Evolutionary conservation across 1,139 yeast species (phyloP).

Genomic region (Sporopachydermia cereana): DNA sequence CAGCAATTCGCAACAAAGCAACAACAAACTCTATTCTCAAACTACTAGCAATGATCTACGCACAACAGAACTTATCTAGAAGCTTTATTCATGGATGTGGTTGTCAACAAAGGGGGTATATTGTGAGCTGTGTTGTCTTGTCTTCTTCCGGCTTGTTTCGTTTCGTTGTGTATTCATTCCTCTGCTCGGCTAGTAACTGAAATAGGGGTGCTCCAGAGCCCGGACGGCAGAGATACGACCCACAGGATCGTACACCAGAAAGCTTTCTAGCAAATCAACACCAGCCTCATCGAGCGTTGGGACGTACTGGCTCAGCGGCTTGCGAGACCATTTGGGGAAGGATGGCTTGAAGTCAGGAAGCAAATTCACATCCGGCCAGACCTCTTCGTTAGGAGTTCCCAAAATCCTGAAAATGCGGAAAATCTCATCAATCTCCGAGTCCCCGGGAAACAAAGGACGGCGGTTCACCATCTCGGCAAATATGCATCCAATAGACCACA

Average conservation of each 20-base stretch:
- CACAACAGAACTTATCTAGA: no score
- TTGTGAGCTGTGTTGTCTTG: no score
- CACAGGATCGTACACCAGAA: constrained; percentile 88
- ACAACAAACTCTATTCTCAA: not conserved
- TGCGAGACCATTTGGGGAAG: constrained; percentile 89
- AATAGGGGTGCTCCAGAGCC: constrained; percentile 84
- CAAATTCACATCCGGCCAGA: constrained; percentile 94
- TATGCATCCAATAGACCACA: constrained; percentile 98
- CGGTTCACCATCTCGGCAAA: constrained; percentile 98
- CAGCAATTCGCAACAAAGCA: no score
- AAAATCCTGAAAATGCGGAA: constrained; percentile 85
- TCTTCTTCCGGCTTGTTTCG: no score
- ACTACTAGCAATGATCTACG: no score
- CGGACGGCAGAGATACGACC: constrained; percentile 90
- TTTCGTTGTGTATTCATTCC: not conserved
- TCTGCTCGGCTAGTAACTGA: constrained; percentile 20
- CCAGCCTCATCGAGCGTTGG: constrained; percentile 77
- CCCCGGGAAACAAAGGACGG: constrained; percentile 94
- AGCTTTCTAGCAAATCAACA: constrained; percentile 64
- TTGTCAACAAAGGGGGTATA: no score
- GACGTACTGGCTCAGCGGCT: constrained; percentile 58
- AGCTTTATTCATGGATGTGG: no score
- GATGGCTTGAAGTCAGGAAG: constrained; percentile 92
- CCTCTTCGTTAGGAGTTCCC: constrained; percentile 90
- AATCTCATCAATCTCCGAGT: constrained; percentile 94